A percentile compares a stretch with the other conserved stretches of the same genome.
Conservation (phyloP, 768 basidiomycete species). For the Phaffia tasmanica region DNA sequence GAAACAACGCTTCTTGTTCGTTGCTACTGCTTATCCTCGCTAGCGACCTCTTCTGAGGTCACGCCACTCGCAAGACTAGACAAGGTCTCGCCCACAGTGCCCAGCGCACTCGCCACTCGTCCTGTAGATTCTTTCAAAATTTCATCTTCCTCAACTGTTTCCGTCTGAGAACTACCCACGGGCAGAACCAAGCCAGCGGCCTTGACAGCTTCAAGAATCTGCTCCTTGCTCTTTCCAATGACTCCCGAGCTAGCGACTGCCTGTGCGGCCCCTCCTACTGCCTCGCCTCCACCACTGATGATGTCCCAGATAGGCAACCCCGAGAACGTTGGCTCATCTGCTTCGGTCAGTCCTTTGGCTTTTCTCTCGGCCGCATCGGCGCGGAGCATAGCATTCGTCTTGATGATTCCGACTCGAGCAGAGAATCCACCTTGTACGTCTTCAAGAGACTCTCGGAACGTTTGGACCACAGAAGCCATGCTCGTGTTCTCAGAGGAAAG, state of each 20-base stretch:
- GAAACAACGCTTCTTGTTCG: no score
- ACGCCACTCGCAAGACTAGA: no score
- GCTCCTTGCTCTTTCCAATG: slow-evolving; percentile 35
- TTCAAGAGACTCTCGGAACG: slow-evolving; percentile 30
- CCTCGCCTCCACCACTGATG: slow-evolving; percentile 23
- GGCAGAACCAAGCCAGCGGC: slow-evolving; percentile 26
- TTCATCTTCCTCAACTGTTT: neutral
- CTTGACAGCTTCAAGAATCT: slow-evolving; percentile 32
- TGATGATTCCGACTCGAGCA: slow-evolving; percentile 29
- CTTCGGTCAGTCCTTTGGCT: slow-evolving; percentile 17
- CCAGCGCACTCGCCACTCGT: no score
- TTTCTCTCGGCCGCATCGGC: slow-evolving; percentile 31
- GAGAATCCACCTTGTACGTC: slow-evolving; percentile 32
- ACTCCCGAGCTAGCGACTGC: slow-evolving; percentile 20
- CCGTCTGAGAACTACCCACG: neutral
- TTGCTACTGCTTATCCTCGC: no score
- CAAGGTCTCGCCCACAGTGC: no score
- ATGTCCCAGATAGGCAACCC: slow-evolving; percentile 32
- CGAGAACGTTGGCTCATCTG: slow-evolving; percentile 23
- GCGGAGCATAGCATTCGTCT: slow-evolving; percentile 30
- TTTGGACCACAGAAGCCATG: slow-evolving; percentile 17
- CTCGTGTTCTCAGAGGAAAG: slow-evolving; percentile 12
- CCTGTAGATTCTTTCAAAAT: no score
- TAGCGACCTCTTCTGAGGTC: no score
- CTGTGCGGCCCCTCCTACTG: slow-evolving; percentile 8